Evolutionary conservation across 225 moss, liverwort and hornwort species (phyloP), one percentile per base, ranked within the genome.

Genomic region (Bryum argenteum): DNA sequence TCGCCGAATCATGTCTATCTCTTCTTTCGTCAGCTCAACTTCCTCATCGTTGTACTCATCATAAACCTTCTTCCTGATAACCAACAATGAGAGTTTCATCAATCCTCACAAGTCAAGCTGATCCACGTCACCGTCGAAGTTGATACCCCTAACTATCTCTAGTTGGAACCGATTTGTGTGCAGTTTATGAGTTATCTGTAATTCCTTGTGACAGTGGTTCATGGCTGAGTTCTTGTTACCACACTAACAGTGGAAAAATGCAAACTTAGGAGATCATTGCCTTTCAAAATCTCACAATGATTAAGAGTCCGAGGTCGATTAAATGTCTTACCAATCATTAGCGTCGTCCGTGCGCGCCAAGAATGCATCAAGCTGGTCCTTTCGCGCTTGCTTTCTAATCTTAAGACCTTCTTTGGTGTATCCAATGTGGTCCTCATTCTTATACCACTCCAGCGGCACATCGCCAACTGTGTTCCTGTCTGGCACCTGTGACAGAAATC

Each of bases 41-140:
- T 98, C 91, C 73, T 98, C 98, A 65, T 94, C 98, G 60, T 98
- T 98, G 67, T 94, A 98, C 66, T 98, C 98, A 71, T 98, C 98
- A 63, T 89, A 94, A 13, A 98, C 77, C 69, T 88, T 98, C 74
- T 83, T 83, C 97, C 97, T 97, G 86, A 53, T 16, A 63, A 66
- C 17, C 42, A 60, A 57, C 33, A 70, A 22, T 10, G 8, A 13
- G 11, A 55, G 43, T 48, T 8, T 61, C 17, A 43, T 79, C 45
- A 80, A 26, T 48, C 61, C 56, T 43, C 10, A 9, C 12, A 37
- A 17, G 3, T 64, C 6, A 40, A 69, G 17, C 24, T 26, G 39
- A 65, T 71, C 24, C 70, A 61, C 9, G 13, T 14, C 24, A 26
- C 18, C 17, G 60, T n/a, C 54, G 48, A 15, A 15, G 3, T 26